phyloP scores from a whole-genome alignment of 106 monocot species.

The Hemerocallis citrina region DNA sequence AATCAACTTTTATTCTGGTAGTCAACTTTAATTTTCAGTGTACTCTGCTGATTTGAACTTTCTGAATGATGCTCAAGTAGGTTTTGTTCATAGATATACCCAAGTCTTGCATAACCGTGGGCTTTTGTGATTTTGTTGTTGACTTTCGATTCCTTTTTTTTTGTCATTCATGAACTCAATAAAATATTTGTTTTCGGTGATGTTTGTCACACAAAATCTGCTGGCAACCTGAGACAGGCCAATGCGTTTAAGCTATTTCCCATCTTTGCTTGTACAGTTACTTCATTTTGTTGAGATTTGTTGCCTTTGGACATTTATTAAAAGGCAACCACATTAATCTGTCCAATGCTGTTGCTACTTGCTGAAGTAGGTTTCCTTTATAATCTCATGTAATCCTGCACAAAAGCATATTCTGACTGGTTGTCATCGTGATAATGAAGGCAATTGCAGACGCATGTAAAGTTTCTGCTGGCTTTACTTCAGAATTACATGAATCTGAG shows the following conservation, averaged over 20 bases:
- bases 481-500: slow-evolving; percentile 61
- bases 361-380: neutral
- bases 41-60: neutral
- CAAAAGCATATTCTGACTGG: slow-evolving; percentile 5
- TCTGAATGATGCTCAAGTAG: neutral
- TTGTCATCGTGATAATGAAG: slow-evolving; percentile 22
- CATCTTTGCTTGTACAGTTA: neutral
- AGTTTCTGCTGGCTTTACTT: slow-evolving; percentile 32
- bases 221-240: neutral
- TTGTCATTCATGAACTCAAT: neutral
- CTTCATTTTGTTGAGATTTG: neutral
- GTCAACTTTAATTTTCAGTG: neutral
- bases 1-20: neutral
- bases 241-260: neutral
- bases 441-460: slow-evolving; percentile 85
- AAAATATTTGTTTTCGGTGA: neutral
- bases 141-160: neutral
- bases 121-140: neutral
- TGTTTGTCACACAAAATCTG: neutral
- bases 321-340: neutral
- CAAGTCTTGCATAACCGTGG: neutral
- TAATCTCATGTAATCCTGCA: neutral
- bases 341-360: neutral
- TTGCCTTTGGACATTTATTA: neutral
- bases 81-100: neutral